Base-by-base conservation (phyloP, 306 rosid genomes). In the Acacia melanoxylon region DNA sequence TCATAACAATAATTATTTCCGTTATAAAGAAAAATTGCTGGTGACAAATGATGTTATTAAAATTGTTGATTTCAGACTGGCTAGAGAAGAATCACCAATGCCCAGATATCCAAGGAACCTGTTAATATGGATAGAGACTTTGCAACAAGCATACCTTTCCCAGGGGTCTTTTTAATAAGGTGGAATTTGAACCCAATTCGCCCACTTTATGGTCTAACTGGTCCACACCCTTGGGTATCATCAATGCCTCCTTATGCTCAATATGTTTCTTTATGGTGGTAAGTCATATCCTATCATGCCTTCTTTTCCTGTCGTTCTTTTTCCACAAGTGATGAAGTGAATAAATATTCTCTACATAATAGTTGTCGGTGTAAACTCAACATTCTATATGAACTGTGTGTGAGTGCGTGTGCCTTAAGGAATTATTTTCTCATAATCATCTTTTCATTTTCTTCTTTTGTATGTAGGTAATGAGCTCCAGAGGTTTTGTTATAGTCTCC, bases 241-340 rank as follows among this genome's bases (percentile, higher is more conserved):
- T 93, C 96, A 0, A 78, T 87, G 92, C 93, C 96, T 84, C 98
- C 96, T 68, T 93, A 93, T 83, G 90, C 96, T 68, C 96, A 93
- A 90, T 93, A 93, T 85, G 98, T 93, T 84, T 91, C 96, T 85
- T 91, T 96, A 49, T 90, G 98, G 72, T 93, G 98, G 98, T 93
- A 88, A 91, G 96, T 86, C 56, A 68, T 81, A n/a, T 74, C 72
- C 68, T 83, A 51, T 72, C 41, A 48, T 77, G 4, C 37, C 70
- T 61, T 49, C 24, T 48, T 81, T 72, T 63, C 29, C 73, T 44
- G 42, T 56, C 37, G 67, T 8, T 86, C 62, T 37, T 52, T 80
- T 70, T 81, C 72, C 61, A 29, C 48, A 16, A 0, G n/a, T 68
- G 62, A 31, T 31, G 35, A 31, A 31, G 35, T 46, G 76, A 35